phyloP scores from a whole-genome alignment of 345 rosid genomes.

The Rhodamnia rubescens region DNA sequence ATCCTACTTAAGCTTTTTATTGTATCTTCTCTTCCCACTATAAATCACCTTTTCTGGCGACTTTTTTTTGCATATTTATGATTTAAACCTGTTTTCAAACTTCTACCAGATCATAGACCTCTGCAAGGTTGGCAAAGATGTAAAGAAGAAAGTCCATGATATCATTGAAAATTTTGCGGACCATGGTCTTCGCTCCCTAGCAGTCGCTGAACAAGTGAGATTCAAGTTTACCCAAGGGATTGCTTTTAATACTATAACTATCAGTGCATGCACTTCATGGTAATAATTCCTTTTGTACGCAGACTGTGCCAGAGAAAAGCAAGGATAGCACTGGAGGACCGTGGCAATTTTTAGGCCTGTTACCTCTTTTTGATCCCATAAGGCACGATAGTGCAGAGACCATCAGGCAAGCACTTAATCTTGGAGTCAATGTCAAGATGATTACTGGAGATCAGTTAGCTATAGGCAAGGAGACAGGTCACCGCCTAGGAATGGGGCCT shows the following conservation, averaged over 20 bases:
- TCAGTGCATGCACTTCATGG: background rate
- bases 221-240: background rate
- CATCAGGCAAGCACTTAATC: slow-evolving; percentile 68
- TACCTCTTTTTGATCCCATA: slow-evolving; percentile 92
- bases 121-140: slow-evolving; percentile 51
- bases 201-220: slow-evolving; percentile 56
- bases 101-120: slow-evolving; percentile 47
- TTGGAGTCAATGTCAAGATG: slow-evolving; percentile 92
- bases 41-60: background rate
- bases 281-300: background rate
- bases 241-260: background rate
- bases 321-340: slow-evolving; percentile 63
- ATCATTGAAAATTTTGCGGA: slow-evolving; percentile 78
- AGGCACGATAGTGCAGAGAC: slow-evolving; percentile 96
- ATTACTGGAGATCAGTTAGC: slow-evolving; percentile 93
- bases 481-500: slow-evolving; percentile 92
- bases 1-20: background rate
- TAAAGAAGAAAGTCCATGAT: slow-evolving; percentile 51
- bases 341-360: slow-evolving; percentile 78
- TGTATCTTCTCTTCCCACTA: background rate
- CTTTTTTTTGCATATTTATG: background rate
- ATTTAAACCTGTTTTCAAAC: background rate
- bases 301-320: slow-evolving; percentile 48
- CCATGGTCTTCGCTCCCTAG: slow-evolving; percentile 67
- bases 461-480: slow-evolving; percentile 83